Percentiles rank a stretch among this genome's conserved stretches.
Evolutionary conservation across 331 rosid genomes (phyloP).

Genomic region (Rhamnella rubrinervis): DNA sequence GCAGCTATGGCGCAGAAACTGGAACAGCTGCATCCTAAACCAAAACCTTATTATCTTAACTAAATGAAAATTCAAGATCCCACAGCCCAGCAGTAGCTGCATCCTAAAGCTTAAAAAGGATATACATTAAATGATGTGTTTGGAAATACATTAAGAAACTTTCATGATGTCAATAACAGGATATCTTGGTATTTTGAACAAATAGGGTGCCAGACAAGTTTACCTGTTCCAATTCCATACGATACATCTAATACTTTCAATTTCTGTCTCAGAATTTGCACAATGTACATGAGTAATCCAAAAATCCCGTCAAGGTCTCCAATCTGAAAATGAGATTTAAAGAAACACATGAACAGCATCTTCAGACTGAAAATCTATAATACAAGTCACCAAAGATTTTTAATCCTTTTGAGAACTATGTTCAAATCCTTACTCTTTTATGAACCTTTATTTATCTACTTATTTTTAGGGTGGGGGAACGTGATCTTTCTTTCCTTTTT

Average conservation of each 20-base stretch:
- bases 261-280: conserved; percentile 77
- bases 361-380: not conserved
- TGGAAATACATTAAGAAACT: too few species aligned
- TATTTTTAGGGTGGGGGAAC: too few species aligned
- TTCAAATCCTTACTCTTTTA: too few species aligned
- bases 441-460: too few species aligned
- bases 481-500: too few species aligned
- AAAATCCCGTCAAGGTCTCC: conserved; percentile 88
- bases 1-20: not conserved
- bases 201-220: not conserved
- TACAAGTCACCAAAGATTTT: not conserved
- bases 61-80: too few species aligned
- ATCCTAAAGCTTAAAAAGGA: not conserved
- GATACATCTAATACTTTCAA: conserved; percentile 76
- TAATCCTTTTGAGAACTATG: too few species aligned
- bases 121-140: too few species aligned
- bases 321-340: conserved; percentile 45
- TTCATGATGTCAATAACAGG: too few species aligned
- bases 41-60: too few species aligned
- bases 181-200: conserved; percentile 8
- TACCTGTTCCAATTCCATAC: conserved; percentile 77
- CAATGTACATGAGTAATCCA: conserved; percentile 71
- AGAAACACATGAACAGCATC: conserved; percentile 8
- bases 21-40: too few species aligned
- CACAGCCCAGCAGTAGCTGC: too few species aligned